phyloP scores from a whole-genome alignment of 495 filamentous ascomycete species.

The Tuber calosporum region DNA sequence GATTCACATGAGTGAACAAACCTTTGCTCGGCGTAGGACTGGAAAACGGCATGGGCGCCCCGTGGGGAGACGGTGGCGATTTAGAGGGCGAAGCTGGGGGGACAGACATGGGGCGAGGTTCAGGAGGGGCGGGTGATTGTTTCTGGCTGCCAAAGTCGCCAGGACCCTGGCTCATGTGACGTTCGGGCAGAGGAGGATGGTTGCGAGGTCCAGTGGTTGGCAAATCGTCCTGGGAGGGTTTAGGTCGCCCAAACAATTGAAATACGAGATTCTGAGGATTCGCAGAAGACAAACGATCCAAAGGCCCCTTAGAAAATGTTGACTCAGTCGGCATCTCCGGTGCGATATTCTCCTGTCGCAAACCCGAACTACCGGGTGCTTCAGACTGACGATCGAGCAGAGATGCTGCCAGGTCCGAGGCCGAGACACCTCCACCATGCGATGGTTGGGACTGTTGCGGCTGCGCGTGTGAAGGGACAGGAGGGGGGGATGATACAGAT shows the following conservation, averaged over 20 bases:
- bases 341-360: conserved; percentile 31
- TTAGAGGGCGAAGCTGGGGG: conserved; percentile 27
- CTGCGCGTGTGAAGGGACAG: conserved; percentile 37
- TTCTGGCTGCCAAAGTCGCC: not conserved
- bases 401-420: conserved; percentile 59
- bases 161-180: not conserved
- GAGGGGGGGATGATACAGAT: conserved; percentile 44
- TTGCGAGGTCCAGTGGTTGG: conserved; percentile 15
- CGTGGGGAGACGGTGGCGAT: conserved; percentile 22
- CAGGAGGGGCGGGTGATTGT: conserved; percentile 4
- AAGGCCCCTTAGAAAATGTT: conserved; percentile 16
- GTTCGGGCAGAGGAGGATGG: not conserved
- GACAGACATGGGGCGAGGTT: conserved; percentile 32
- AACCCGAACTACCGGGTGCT: conserved; percentile 19
- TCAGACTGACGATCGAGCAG: conserved; percentile 43
- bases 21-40: conserved; percentile 39
- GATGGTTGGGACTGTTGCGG: conserved; percentile 43
- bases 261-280: conserved; percentile 62
- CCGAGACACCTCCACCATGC: conserved; percentile 53
- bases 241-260: conserved; percentile 56
- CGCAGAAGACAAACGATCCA: conserved; percentile 36
- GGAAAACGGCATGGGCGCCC: conserved; percentile 24
- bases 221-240: conserved; percentile 44
- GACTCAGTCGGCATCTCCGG: conserved; percentile 24
- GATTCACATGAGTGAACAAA: conserved; percentile 71